Evolutionary conservation across 352 stramenopile species (phyloP).

Genomic region (Globisporangium nagaii): DNA sequence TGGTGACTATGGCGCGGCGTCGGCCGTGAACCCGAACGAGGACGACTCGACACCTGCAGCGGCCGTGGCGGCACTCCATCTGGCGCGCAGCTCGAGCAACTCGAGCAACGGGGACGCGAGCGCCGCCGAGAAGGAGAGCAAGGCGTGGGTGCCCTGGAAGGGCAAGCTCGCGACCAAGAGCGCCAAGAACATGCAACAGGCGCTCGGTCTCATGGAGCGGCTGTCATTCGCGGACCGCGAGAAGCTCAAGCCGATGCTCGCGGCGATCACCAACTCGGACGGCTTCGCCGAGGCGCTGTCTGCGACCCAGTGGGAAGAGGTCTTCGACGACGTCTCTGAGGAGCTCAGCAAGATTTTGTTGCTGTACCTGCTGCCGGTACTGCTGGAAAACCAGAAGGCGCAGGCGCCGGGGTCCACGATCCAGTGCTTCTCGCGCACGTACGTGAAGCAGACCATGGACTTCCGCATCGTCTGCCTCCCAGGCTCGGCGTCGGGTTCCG

Average conservation of each 20-base stretch:
- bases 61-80: background rate
- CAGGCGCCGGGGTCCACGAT: conserved; percentile 16
- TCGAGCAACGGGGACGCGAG: background rate
- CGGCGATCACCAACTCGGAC: conserved; percentile 16
- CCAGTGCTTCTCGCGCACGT: conserved; percentile 52
- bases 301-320: conserved; percentile 21
- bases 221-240: conserved; percentile 40
- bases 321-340: conserved; percentile 45
- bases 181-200: conserved; percentile 27
- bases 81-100: background rate
- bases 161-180: conserved; percentile 16
- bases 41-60: too few species aligned
- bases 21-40: conserved; percentile 6
- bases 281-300: conserved; percentile 5
- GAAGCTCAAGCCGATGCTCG: conserved; percentile 44
- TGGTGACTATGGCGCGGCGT: background rate
- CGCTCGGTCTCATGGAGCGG: conserved; percentile 36
- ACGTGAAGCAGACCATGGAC: conserved; percentile 57
- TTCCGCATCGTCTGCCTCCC: conserved; percentile 34
- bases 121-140: too few species aligned
- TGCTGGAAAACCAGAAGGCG: conserved; percentile 28
- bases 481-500: background rate
- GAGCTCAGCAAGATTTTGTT: conserved; percentile 54
- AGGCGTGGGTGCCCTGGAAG: conserved; percentile 33
- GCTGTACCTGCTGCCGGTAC: conserved; percentile 44